Percentiles rank a stretch among this genome's conserved stretches.
These are phyloP conservation scores for Tremella yokohamensis DNA, from an alignment of 768 basidiomycete genomes.

Conservation along the genomic window DNA sequence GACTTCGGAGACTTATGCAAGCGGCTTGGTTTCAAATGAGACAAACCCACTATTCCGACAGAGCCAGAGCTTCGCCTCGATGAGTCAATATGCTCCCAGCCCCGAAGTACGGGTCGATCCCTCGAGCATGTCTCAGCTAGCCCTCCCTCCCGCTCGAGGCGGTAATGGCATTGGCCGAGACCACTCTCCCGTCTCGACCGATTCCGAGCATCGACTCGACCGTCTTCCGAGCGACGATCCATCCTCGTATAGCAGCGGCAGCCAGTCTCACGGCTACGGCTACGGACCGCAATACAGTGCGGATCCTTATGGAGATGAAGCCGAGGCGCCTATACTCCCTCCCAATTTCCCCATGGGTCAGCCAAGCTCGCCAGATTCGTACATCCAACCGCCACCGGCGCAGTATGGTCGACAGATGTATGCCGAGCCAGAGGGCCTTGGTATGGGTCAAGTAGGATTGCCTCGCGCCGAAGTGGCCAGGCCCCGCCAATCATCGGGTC, in stretches of 20 bases:
- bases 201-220: conserved; percentile 28
- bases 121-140: conserved; percentile 57
- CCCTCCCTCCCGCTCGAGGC: conserved; percentile 35
- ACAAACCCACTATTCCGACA: conserved; percentile 40
- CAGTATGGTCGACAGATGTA: conserved; percentile 37
- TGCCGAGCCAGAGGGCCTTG: conserved; percentile 50
- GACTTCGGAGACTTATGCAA: conserved; percentile 64
- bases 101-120: conserved; percentile 62
- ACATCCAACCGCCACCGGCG: conserved; percentile 24
- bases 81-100: conserved; percentile 32
- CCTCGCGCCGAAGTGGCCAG: conserved; percentile 8
- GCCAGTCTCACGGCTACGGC: conserved; percentile 6
- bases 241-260: conserved; percentile 13
- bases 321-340: conserved; percentile 37
- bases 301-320: conserved; percentile 32
- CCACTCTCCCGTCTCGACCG: conserved; percentile 45
- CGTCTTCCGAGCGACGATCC: conserved; percentile 31
- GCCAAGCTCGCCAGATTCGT: conserved; percentile 48
- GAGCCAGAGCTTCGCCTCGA: conserved; percentile 40
- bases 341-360: conserved; percentile 25
- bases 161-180: conserved; percentile 51
- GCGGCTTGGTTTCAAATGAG: conserved; percentile 33
- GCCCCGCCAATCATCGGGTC: conserved; percentile 16
- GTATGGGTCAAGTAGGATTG: too few relatives aligned
- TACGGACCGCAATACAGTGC: conserved; percentile 20